Base-by-base conservation (phyloP, 2,329 filamentous ascomycete genomes). In the Fonsecaea monophora region DNA sequence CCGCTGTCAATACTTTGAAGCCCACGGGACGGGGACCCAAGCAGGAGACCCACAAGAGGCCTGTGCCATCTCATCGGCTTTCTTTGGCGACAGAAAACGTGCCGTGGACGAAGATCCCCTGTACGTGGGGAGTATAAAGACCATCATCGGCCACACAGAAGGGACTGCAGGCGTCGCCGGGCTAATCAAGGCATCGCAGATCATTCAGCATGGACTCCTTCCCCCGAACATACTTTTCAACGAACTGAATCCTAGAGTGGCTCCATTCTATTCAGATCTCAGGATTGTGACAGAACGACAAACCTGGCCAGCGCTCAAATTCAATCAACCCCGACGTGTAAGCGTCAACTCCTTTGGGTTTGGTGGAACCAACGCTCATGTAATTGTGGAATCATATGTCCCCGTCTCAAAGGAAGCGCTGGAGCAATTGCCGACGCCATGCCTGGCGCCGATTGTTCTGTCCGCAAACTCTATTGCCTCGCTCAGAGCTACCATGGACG, bases 1-100 rank as follows among this genome's bases (percentile, higher is more conserved):
- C 50, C 10, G 74, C 69, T 48, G 42, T 48, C 54, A 59, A n/a
- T 61, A 53, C 18, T 21, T 77, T 35, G 75, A 77, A 62, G 67
- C 69, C 15, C 75, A 73, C 53, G 79, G 79, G 1, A 82, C 79
- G 0, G 80, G 80, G 10, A 81, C 78, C 0, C 66, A 68, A 3
- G 74, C 74, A 12, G 79, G 77, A 35, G 72, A 76, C 66, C 68
- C 72, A 1, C 62, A 69, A 1, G 72, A 74, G 63, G 71, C 72
- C 1, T 67, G 62, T 5, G 77, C 76, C 0, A 69, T 78, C n/a
- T 67, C 70, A 6, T 64, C 60, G 6, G 73, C 73, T 13, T 77
- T 78, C 30, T n/a, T 21, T 6, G 38, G 30, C 6, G 12, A 25
- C 13, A 18, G 69, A 69, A 2, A 21, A 12, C 42, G 42, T 48